Evolutionary conservation across 2,329 filamentous ascomycete genomes (phyloP).

Genomic region (Ascochyta viciae-villosae): DNA sequence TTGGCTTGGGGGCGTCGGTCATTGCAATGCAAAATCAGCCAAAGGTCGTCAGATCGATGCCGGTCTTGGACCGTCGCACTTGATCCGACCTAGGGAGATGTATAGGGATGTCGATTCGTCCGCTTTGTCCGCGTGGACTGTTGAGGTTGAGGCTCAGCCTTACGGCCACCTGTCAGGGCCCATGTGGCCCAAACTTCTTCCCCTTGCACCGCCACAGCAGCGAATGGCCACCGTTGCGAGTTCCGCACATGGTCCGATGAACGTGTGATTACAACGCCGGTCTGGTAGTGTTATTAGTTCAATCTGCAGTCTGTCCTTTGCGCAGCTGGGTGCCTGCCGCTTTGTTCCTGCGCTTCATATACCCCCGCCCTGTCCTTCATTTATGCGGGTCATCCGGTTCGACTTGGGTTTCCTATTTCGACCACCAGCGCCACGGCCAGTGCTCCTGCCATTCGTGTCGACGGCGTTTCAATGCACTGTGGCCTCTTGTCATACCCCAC

Average conservation of each 20-base stretch:
- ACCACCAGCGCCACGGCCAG: slow-evolving; percentile 32
- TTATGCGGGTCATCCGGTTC: slow-evolving; percentile 24
- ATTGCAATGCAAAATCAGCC: slow-evolving; percentile 13
- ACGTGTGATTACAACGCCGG: slow-evolving; percentile 42
- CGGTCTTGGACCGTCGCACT: background rate
- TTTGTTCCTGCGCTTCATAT: slow-evolving; percentile 8
- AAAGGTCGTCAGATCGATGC: background rate
- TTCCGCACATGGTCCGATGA: slow-evolving; percentile 38
- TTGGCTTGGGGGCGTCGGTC: slow-evolving; percentile 28
- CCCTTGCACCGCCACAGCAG: slow-evolving; percentile 31
- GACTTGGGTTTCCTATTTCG: slow-evolving; percentile 30
- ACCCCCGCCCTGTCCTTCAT: slow-evolving; percentile 30
- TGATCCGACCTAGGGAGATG: background rate
- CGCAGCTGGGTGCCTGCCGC: slow-evolving; percentile 16
- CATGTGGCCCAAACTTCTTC: background rate
- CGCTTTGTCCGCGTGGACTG: background rate
- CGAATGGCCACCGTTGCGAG: slow-evolving; percentile 43
- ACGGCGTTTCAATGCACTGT: slow-evolving; percentile 44
- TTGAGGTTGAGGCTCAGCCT: slow-evolving; percentile 31
- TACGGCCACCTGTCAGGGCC: slow-evolving; percentile 24
- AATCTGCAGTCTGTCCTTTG: slow-evolving; percentile 22
- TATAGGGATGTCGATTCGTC: background rate
- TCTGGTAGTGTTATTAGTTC: slow-evolving; percentile 12
- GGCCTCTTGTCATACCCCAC: slow-evolving; percentile 46
- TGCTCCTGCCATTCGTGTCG: slow-evolving; percentile 27